phyloP scores from a whole-genome alignment of 2,329 filamentous ascomycete genomes.

The Paramyrothecium roridum region DNA sequence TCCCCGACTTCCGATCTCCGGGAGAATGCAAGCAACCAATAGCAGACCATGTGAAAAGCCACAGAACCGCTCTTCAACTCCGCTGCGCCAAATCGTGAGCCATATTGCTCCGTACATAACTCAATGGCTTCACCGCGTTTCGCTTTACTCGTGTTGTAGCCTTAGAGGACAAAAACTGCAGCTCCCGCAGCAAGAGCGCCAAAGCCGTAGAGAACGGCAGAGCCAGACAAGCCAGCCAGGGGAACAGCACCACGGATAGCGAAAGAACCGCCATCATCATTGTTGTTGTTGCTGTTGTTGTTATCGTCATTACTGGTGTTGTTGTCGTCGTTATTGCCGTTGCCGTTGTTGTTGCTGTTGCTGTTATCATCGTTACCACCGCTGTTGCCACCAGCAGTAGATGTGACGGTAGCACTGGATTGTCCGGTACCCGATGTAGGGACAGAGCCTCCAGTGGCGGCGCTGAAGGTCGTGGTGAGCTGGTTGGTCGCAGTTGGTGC shows the following conservation, averaged over 20 bases:
- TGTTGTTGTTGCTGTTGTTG: slow-evolving; percentile 4
- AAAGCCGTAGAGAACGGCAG: neutral
- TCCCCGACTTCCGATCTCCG: neutral
- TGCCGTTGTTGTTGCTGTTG: neutral
- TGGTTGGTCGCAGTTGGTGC: slow-evolving; percentile 26
- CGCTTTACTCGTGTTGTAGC: neutral
- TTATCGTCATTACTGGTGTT: slow-evolving; percentile 1
- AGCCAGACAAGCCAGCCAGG: neutral
- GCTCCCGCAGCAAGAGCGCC: neutral
- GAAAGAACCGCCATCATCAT: neutral
- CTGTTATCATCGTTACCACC: slow-evolving; percentile 2
- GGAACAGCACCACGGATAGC: neutral
- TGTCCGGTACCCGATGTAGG: slow-evolving; percentile 1
- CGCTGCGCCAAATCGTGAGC: neutral
- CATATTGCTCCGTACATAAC: no score
- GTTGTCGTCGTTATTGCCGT: slow-evolving; percentile 2
- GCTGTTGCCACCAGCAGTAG: neutral
- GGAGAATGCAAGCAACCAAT: neutral
- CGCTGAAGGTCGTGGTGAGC: slow-evolving; percentile 30
- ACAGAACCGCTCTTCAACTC: neutral
- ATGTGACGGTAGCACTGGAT: slow-evolving; percentile 6
- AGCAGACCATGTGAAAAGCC: no score
- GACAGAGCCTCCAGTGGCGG: slow-evolving; percentile 8
- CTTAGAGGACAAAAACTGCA: neutral
- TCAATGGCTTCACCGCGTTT: no score